Percentiles rank a stretch among this genome's conserved stretches.
These are phyloP conservation scores for Stachybotrys chlorohalonatus DNA, from an alignment of 2,329 filamentous ascomycete genomes.

Conservation along the genomic window DNA sequence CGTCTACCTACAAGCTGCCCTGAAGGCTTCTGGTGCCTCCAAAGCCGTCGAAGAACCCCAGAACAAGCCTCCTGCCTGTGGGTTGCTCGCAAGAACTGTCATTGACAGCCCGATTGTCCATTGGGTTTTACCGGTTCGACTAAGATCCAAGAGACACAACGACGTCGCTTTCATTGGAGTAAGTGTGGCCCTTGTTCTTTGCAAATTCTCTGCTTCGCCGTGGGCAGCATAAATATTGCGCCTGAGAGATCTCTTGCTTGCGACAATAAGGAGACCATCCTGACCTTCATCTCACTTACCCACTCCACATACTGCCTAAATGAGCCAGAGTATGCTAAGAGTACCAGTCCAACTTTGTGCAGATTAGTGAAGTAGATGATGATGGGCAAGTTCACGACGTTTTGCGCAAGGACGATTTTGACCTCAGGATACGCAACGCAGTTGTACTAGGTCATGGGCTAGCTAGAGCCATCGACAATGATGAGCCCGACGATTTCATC, in stretches of 20 bases:
- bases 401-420: constrained; percentile 71
- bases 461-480: constrained; percentile 25
- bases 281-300: constrained; percentile 3
- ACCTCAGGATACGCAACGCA: constrained; percentile 68
- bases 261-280: not conserved
- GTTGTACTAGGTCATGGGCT: constrained; percentile 58
- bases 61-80: constrained; percentile 45
- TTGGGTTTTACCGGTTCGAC: constrained; percentile 69
- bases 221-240: too few species aligned
- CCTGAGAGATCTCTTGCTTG: too few species aligned
- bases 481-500: constrained; percentile 12
- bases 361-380: constrained; percentile 64
- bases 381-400: constrained; percentile 67
- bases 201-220: not conserved
- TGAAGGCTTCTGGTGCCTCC: constrained; percentile 26
- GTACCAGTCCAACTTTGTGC: constrained; percentile 62
- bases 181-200: constrained; percentile 24
- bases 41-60: constrained; percentile 19
- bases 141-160: constrained; percentile 61
- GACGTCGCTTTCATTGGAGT: constrained; percentile 83
- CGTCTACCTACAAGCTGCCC: constrained; percentile 31
- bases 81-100: constrained; percentile 70
- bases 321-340: constrained; percentile 5
- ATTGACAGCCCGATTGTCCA: constrained; percentile 66
- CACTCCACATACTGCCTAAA: too few species aligned